Conservation (phyloP, 257 asterid genomes). For the Knoxia roxburghii region DNA sequence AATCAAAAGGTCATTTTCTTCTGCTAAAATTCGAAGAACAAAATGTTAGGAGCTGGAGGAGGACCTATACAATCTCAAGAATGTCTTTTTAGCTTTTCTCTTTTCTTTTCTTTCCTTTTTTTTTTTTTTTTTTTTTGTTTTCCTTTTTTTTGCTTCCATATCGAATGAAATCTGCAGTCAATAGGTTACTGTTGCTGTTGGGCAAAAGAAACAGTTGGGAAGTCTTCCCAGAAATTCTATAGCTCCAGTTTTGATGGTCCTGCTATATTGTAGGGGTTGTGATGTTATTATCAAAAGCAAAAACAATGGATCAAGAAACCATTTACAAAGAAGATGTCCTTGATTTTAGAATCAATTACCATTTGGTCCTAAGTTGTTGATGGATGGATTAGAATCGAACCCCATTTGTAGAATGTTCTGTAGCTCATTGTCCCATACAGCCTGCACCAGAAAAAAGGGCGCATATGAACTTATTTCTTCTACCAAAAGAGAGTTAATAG, state of each 20-base stretch:
- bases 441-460: conserved; percentile 34
- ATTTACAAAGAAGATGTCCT: not conserved
- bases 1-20: conserved; percentile 50
- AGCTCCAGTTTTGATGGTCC: conserved; percentile 51
- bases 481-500: not conserved
- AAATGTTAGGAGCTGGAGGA: conserved; percentile 41
- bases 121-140: no score
- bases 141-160: conserved; percentile 22
- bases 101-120: no score
- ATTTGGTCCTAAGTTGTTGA: conserved; percentile 50
- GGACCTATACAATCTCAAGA: conserved; percentile 53
- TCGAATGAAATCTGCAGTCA: conserved; percentile 32
- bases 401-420: conserved; percentile 69
- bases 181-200: conserved; percentile 20
- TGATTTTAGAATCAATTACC: conserved; percentile 29
- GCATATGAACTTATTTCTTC: not conserved
- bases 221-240: conserved; percentile 22
- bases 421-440: conserved; percentile 58
- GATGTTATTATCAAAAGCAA: not conserved
- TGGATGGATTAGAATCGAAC: conserved; percentile 45
- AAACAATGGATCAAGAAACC: not conserved
- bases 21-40: conserved; percentile 80
- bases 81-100: conserved; percentile 24
- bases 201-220: conserved; percentile 14
- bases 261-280: conserved; percentile 19